Conservation (phyloP, 805 yeast genomes). For the Yarrowia bubula region DNA sequence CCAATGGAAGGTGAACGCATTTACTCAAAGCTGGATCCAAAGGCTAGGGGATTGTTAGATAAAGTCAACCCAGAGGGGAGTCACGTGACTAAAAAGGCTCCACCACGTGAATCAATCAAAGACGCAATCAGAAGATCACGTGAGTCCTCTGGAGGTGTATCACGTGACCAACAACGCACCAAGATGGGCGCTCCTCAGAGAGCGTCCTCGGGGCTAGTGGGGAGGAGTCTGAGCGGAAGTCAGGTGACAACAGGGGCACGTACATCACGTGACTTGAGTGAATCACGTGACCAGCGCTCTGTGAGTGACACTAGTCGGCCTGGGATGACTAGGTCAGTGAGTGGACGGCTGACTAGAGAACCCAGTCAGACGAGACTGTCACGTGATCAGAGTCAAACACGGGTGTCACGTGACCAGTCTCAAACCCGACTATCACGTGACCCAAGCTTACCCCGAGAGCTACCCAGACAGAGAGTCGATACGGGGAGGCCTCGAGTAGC, state of each 20-base stretch:
- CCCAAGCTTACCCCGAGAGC: background rate
- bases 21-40: constrained; percentile 33
- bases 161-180: background rate
- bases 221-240: constrained; percentile 3
- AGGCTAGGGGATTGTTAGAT: background rate
- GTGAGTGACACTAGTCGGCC: background rate
- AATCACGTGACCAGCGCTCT: background rate
- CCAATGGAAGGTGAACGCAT: constrained; percentile 51
- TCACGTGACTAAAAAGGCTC: background rate
- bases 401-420: background rate
- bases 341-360: background rate
- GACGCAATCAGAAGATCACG: background rate
- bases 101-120: background rate
- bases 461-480: background rate
- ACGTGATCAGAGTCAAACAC: background rate
- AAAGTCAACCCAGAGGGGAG: background rate
- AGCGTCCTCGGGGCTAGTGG: background rate
- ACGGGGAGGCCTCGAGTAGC: background rate
- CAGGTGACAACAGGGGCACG: background rate
- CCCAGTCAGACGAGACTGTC: background rate
- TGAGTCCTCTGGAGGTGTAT: background rate
- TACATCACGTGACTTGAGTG: no score
- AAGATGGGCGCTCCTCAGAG: constrained; percentile 17
- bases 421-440: background rate
- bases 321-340: background rate